Percentiles rank a stretch among this genome's conserved stretches.
These are phyloP conservation scores for Diplocarpon mali DNA, from an alignment of 2,329 filamentous ascomycete species.

Conservation along the genomic window DNA sequence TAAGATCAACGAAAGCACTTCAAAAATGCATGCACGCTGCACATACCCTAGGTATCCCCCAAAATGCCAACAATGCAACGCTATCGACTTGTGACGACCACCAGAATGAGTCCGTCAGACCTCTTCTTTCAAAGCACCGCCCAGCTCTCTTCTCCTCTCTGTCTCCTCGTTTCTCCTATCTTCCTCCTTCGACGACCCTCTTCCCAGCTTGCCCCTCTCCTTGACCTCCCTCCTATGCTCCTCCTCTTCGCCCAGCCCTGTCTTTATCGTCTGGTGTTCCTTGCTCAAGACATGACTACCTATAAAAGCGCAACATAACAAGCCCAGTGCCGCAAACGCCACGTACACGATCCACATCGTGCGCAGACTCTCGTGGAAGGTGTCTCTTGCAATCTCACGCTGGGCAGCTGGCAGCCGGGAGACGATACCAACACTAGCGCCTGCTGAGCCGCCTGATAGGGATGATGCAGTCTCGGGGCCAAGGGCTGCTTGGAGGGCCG, in stretches of 20 bases:
- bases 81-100: too few relatives aligned
- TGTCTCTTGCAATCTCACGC: conserved; percentile 16
- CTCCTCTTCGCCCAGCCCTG: conserved; percentile 29
- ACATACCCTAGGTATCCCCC: too few relatives aligned
- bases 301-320: conserved; percentile 35
- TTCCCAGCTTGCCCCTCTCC: too few relatives aligned
- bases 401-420: conserved; percentile 14
- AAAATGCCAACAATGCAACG: too few relatives aligned
- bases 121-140: not conserved
- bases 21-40: too few relatives aligned
- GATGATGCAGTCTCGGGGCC: conserved; percentile 16
- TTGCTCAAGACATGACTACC: conserved; percentile 34
- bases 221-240: conserved; percentile 10
- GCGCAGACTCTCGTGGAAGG: conserved; percentile 18
- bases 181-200: not conserved
- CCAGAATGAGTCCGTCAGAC: not conserved
- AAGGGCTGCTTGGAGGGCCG: conserved; percentile 14
- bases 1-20: too few relatives aligned
- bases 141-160: not conserved
- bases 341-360: conserved; percentile 27
- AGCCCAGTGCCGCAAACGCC: conserved; percentile 22
- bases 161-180: not conserved
- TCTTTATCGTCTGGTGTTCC: conserved; percentile 41
- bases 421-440: conserved; percentile 21
- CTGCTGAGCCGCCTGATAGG: conserved; percentile 22